A percentile compares a stretch with the other conserved stretches of the same genome.
These are phyloP conservation scores for Ramicandelaber brevisporus DNA, from an alignment of 192 early-diverging fungal species.

Conservation along the genomic window DNA sequence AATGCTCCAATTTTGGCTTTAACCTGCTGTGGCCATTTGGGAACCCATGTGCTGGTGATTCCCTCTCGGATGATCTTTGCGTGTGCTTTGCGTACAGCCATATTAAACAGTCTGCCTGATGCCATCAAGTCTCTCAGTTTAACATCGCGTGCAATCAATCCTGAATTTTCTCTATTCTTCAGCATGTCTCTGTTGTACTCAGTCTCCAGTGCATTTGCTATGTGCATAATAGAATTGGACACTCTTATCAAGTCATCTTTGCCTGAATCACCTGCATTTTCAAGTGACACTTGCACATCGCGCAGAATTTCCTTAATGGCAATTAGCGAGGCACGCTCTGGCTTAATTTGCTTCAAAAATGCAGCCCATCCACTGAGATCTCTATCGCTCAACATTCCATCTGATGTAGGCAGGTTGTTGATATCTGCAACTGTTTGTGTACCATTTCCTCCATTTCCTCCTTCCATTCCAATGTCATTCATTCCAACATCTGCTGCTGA, in stretches of 20 bases:
- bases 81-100: constrained; percentile 43
- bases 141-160: constrained; percentile 17
- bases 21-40: constrained; percentile 31
- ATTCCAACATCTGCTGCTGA: constrained; percentile 5
- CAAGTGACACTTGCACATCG: constrained; percentile 19
- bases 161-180: constrained; percentile 35
- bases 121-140: constrained; percentile 42
- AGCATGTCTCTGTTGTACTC: constrained; percentile 62
- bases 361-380: too few relatives aligned
- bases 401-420: too few relatives aligned
- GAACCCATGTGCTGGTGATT: constrained; percentile 26
- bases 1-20: constrained; percentile 29
- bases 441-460: too few relatives aligned
- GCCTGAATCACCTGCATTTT: constrained; percentile 2
- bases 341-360: constrained; percentile 12
- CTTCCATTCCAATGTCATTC: constrained; percentile 13
- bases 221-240: constrained; percentile 20
- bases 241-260: constrained; percentile 26
- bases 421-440: too few relatives aligned
- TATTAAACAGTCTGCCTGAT: constrained; percentile 56
- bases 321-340: constrained; percentile 56
- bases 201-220: constrained; percentile 54
- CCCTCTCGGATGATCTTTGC: constrained; percentile 25
- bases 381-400: too few relatives aligned
- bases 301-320: constrained; percentile 61